Base-by-base conservation (phyloP, 768 basidiomycete species). In the Suillus paluster region DNA sequence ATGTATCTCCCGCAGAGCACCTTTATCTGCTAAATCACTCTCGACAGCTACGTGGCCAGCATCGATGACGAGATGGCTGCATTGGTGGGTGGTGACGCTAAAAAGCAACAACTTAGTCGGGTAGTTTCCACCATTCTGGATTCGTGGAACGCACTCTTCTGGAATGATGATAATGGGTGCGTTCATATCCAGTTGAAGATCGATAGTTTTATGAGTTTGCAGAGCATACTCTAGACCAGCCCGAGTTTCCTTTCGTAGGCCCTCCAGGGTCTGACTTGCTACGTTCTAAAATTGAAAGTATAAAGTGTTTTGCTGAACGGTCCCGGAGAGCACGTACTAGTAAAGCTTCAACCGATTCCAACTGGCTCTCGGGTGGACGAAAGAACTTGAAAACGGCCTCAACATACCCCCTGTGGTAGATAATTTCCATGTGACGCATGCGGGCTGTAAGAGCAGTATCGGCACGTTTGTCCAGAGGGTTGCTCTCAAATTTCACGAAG, bases 91-190 rank as follows among this genome's bases (percentile, higher is more conserved):
- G 4, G 89, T 90, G 55, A 98, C 84, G 66, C 94, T 97, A 61
- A 62, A 58, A 63, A 25, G 39, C 11, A 44, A 63, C 25, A 68
- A 65, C 12, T 49, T 11, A 38, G n/a, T 58, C 21, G 44, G 17
- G n/a, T 45, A 39, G 38, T 52, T 46, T 55, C 23, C 23, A 33
- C 12, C 41, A 38, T 46, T 23, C 17, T 12, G 25, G 3, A 11
- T 55, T 39, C 25, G 23, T 12, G 19, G 49, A 10, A 52, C 75
- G 55, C 71, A 95, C 94, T 94, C 88, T 78, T 99, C 97, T 1
- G 97, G 97, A 57, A 99, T 85, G 68, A 99, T 94, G 71, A 99
- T 97, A 67, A 99, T 87, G 6, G 97, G 97, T 0, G 97, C 95
- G 68, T 97, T 93, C 82, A 99, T 84, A 70, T 99, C 96, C 78